Base-by-base conservation (phyloP, 2,329 filamentous ascomycete species). In the Elsinoe fawcettii region DNA sequence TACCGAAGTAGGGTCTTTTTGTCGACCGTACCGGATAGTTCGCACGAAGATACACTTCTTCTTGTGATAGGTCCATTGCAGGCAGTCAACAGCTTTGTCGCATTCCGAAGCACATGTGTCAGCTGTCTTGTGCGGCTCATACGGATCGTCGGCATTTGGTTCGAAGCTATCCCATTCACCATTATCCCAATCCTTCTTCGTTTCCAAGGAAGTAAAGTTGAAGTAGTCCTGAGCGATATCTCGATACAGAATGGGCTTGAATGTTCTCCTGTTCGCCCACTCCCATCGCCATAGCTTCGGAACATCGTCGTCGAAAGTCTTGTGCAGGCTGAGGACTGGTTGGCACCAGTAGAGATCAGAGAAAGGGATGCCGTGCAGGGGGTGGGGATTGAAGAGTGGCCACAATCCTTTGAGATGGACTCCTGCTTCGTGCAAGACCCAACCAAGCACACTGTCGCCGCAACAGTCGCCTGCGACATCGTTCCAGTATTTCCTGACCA, bases 271-370 rank as follows among this genome's bases (percentile, higher is more conserved):
- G 27, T 71, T 63, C 56, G 66, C 69, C 58, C 71, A 67, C 61
- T 73, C 71, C 70, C 75, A 82, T 57, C 73, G 70, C 72, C 77
- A 79, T 39, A 81, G 65, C 0, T 70, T 68, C 8, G 70, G 66
- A 75, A 81, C 78, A 56, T 80, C 77, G 23, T 73, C 69, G 0
- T 75, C 70, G 23, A 65, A 66, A 1, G 74, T 73, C 65, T 78
- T 79, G 62, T 79, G 77, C 66, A 79, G 66, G 44, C 73, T 78
- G 57, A 79, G 63, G 1, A 74, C 72, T 1, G 77, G 77, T 60
- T 79, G 76, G 37, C 77, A 80, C 77, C 77, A 79, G 59, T 78
- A 71, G n/a, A 61, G 60, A 16, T 74, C 69, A 32, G 71, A 70
- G 51, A 75, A 79, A 0, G 77, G 76, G 23, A 79, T 72, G 2